A percentile compares a stretch with the other conserved stretches of the same genome.
Conservation (phyloP, 1,284 basidiomycete species). For the Pseudozyma pruni region DNA sequence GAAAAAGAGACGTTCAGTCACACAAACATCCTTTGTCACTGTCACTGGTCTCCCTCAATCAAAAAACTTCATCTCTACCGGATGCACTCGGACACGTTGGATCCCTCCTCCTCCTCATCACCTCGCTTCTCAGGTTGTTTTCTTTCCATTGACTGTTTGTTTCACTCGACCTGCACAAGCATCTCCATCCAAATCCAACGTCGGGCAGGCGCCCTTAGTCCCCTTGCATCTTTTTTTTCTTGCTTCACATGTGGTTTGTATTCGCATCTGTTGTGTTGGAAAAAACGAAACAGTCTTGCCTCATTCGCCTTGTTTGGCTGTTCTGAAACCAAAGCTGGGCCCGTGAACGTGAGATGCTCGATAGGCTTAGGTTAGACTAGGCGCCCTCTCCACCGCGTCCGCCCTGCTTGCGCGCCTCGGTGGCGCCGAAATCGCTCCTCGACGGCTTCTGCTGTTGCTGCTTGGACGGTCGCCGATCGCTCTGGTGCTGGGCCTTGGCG, state of each 20-base stretch:
- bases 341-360: too few species aligned
- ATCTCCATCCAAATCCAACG: conserved; percentile 24
- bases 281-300: conserved; percentile 15
- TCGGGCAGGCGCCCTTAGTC: conserved; percentile 56
- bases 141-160: conserved; percentile 16
- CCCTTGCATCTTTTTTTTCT: conserved; percentile 19
- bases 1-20: conserved; percentile 37
- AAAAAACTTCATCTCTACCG: neutral
- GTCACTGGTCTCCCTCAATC: conserved; percentile 27
- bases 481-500: conserved; percentile 9
- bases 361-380: too few species aligned
- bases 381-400: conserved; percentile 5
- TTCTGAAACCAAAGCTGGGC: too few species aligned
- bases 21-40: neutral
- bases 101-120: conserved; percentile 3
- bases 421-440: conserved; percentile 17
- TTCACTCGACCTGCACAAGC: neutral
- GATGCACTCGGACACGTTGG: conserved; percentile 47
- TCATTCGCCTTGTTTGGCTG: too few species aligned
- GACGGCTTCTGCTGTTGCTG: conserved; percentile 20
- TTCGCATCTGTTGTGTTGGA: conserved; percentile 28
- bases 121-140: neutral
- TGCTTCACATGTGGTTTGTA: conserved; percentile 32
- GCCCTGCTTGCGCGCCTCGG: conserved; percentile 25
- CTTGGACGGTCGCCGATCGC: conserved; percentile 6